Percentiles rank a stretch among this genome's conserved stretches.
phyloP scores from a whole-genome alignment of 108 stramenopile species.

The Seminavis robusta region DNA sequence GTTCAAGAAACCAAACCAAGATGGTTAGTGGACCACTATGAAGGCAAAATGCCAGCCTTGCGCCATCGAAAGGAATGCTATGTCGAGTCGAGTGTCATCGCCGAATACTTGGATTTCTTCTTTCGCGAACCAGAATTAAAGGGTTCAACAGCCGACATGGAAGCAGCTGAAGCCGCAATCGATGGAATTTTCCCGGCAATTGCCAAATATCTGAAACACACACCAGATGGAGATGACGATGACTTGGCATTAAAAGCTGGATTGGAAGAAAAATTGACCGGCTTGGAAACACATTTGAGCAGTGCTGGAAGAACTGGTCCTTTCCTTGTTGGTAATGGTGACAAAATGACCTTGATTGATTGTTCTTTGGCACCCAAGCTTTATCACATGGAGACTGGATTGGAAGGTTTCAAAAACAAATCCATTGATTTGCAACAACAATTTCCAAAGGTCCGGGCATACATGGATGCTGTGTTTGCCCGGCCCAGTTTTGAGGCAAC shows the following conservation, averaged over 20 bases:
- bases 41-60: slow-evolving; percentile 79
- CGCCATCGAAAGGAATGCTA: slow-evolving; percentile 84
- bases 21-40: slow-evolving; percentile 77
- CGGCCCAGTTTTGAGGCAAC: slow-evolving; percentile 60
- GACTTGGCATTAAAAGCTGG: slow-evolving; percentile 30
- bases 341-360: slow-evolving; percentile 60
- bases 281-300: slow-evolving; percentile 55
- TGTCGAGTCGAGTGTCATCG: slow-evolving; percentile 75
- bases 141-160: slow-evolving; percentile 14
- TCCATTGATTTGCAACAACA: slow-evolving; percentile 37
- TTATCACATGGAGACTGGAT: slow-evolving; percentile 64
- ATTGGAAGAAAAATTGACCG: slow-evolving; percentile 34
- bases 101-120: slow-evolving; percentile 81
- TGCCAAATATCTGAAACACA: slow-evolving; percentile 70
- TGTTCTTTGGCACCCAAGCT: slow-evolving; percentile 76
- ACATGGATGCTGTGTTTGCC: slow-evolving; percentile 56
- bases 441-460: slow-evolving; percentile 49
- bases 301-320: slow-evolving; percentile 19
- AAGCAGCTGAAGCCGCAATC: slow-evolving; percentile 22
- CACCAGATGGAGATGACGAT: slow-evolving; percentile 53
- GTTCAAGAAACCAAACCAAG: slow-evolving; percentile 65
- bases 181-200: slow-evolving; percentile 77
- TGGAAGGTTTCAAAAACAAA: slow-evolving; percentile 52
- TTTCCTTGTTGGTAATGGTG: slow-evolving; percentile 57
- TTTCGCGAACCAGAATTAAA: slow-evolving; percentile 56